phyloP scores from a whole-genome alignment of 768 basidiomycete species.

The Tephrocybe sp. region DNA sequence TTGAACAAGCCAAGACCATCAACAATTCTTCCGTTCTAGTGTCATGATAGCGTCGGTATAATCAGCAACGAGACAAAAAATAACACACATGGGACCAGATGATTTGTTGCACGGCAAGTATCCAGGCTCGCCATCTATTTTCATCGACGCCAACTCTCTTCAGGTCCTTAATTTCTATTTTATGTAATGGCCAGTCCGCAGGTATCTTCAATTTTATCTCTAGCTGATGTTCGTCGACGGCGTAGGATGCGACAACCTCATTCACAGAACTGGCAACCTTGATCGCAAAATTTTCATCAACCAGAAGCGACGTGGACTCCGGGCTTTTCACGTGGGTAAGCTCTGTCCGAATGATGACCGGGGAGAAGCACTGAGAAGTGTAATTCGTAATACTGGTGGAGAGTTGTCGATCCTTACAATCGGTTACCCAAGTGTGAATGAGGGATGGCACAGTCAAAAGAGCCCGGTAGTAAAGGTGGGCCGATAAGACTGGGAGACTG shows the following conservation, averaged over 20 bases:
- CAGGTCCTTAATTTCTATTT: conserved; percentile 85
- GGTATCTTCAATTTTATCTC: conserved; percentile 89
- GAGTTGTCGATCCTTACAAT: conserved; percentile 88
- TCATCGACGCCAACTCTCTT: conserved; percentile 87
- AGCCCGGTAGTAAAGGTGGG: conserved; percentile 88
- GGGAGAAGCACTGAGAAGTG: conserved; percentile 85
- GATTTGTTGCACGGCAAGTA: conserved; percentile 88
- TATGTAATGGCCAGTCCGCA: conserved; percentile 85
- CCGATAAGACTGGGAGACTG: conserved; percentile 68
- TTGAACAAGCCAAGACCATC: conserved; percentile 91
- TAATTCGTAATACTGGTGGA: conserved; percentile 74
- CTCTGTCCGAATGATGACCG: conserved; percentile 82
- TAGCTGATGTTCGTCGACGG: conserved; percentile 90
- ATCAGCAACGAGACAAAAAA: not conserved
- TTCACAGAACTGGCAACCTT: conserved; percentile 72
- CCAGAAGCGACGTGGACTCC: conserved; percentile 50
- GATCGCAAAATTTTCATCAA: conserved; percentile 78
- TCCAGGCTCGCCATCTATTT: conserved; percentile 90
- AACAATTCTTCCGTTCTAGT: conserved; percentile 83
- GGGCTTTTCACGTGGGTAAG: conserved; percentile 70
- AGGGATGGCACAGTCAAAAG: conserved; percentile 83
- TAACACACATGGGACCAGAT: conserved; percentile 79
- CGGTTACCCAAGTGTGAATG: conserved; percentile 82
- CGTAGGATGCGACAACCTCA: conserved; percentile 83
- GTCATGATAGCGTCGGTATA: conserved; percentile 4